Evolutionary conservation across 2,329 filamentous ascomycete genomes (phyloP), one percentile per base, ranked within the genome.

Genomic region (Plectosphaerella cucumerina): DNA sequence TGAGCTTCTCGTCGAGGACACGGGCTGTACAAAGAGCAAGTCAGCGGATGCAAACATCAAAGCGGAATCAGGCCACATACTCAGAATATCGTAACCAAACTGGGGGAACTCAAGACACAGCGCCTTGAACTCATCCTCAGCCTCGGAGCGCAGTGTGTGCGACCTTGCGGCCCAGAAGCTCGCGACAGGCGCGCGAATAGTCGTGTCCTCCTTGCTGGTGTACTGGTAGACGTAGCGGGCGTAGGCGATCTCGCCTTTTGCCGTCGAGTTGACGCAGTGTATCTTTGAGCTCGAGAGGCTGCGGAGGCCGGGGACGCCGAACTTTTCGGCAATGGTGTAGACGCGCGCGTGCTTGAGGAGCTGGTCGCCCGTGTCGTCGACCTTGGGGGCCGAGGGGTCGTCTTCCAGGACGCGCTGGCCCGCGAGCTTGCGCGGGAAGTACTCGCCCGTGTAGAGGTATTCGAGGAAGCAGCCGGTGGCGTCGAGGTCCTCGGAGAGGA

Each of bases 41-140:
- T 48, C 8, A 48, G 34, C 21, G 1, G 47, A 15, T n/a, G 17
- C 26, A 11, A 45, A 21, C 6, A n/a, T 15, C 14, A 14, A 5
- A 6, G 18, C 9, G 6, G 22, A 45, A 47, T 34, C 54, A 55
- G 26, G 15, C 22, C n/a, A 46, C 23, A 41, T 75, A 90, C 84
- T 91, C 53, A 97, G 81, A 50, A 97, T 89, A 68, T 97, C 92
- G 73, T 92, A 97, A 63, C 88, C 88, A 65, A 97, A 97, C 65
- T 95, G 87, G 17, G 92, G 92, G 65, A 86, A 91, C 71, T 96
- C 89, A 66, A 96, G 73, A 72, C 92, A 96, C 70, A 96, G 82
- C 44, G 79, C 69, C 66, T 86, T 84, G 80, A 96, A 96, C 70
- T 95, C 89, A 6, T 82, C 80, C 69, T 95, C 90, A 35, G 91